Conservation (phyloP, 1,284 basidiomycete genomes). For the Boletus holoroseus region DNA sequence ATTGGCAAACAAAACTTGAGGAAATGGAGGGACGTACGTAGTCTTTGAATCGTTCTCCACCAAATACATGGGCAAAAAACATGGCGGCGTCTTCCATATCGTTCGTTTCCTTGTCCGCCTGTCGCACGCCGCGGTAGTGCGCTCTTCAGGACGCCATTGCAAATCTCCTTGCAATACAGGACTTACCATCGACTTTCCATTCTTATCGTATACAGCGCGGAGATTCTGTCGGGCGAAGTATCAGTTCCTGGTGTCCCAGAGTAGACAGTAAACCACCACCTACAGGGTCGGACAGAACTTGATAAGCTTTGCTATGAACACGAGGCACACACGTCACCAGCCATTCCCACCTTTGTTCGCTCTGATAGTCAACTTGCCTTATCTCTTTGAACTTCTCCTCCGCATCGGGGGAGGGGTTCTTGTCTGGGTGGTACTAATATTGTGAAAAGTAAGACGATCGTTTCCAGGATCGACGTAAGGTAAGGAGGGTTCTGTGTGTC, state of each 20-base stretch:
- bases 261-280: slow-evolving; percentile 29
- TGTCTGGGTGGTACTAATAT: slow-evolving; percentile 86
- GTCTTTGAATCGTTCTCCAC: slow-evolving; percentile 80
- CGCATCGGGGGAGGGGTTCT: slow-evolving; percentile 83
- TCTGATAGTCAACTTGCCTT: slow-evolving; percentile 47
- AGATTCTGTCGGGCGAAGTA: slow-evolving; percentile 55
- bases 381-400: slow-evolving; percentile 94
- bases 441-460: background rate
- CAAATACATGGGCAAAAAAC: slow-evolving; percentile 90
- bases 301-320: slow-evolving; percentile 76
- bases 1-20: background rate
- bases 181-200: slow-evolving; percentile 81
- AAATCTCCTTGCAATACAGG: slow-evolving; percentile 5
- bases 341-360: slow-evolving; percentile 21
- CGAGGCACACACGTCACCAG: slow-evolving; percentile 20
- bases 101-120: slow-evolving; percentile 69
- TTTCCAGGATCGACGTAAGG: background rate
- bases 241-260: slow-evolving; percentile 10
- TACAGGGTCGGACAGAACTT: slow-evolving; percentile 80
- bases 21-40: slow-evolving; percentile 54
- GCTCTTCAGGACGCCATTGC: slow-evolving; percentile 4
- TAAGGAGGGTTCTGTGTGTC: background rate
- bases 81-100: slow-evolving; percentile 83
- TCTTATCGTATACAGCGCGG: slow-evolving; percentile 90
- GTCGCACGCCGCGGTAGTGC: background rate